Evolutionary conservation across 306 rosid species (phyloP), one percentile per base, ranked within the genome.

Genomic region (Cyclanthera cordifolia): DNA sequence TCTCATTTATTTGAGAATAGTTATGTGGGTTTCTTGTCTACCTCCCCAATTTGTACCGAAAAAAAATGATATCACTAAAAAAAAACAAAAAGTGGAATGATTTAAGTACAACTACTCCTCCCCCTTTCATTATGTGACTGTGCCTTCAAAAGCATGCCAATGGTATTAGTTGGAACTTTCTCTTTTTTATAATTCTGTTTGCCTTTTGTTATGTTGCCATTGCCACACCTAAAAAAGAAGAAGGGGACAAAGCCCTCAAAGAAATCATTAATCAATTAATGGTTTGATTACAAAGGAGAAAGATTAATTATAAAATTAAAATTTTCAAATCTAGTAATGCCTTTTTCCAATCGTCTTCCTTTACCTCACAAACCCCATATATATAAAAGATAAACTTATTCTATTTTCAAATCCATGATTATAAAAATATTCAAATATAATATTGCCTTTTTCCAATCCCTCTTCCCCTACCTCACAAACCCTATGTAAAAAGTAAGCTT

Each of bases 121-220:
- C 34, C 34, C 30, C 34, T 2, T 21, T 14, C 70, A 64, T 64
- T 45, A 64, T 64, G 52, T 64, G 53, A 20, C 20, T 21, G 2
- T 61, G 69, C 69, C 69, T 19, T 39, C 69, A 21, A 10, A 61
- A 61, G 69, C 70, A 64, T 64, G 70, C 50, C 70, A 64, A 43
- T 43, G 13, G 13, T 19, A 21, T 64, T 19, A 41, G 21, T 65
- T 65, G 39, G 20, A 23, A 43, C 41, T 66, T 65, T 15, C 53
- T 66, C 24, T 16, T 2, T 8, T 7, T 45, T 48, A 21, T 64
- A 6, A 7, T 25, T 46, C 46, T 65, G 17, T 45, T 65, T 45
- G 9, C 10, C 41, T 64, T 64, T 41, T 41, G 30, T 63, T 63
- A 4, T 10, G 14, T 28, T 61, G 13, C 30, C 32, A 60, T 37